These are phyloP conservation scores for Angophora floribunda DNA, from an alignment of 345 rosid genomes.

Conservation along the genomic window DNA sequence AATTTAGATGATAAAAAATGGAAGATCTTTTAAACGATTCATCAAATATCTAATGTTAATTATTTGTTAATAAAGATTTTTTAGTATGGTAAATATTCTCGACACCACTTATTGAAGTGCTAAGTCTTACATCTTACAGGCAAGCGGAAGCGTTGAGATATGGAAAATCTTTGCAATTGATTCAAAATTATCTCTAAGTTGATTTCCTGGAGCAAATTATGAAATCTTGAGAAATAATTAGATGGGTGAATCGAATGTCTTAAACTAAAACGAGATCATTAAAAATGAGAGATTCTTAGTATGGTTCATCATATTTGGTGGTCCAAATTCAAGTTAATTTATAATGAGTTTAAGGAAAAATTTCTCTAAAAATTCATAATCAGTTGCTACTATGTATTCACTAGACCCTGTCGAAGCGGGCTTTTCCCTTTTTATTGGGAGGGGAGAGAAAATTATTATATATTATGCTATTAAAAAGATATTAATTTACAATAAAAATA, in stretches of 20 bases:
- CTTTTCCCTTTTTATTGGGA: neutral
- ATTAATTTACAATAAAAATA: neutral
- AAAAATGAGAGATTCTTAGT: rapidly evolving
- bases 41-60: neutral
- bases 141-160: rapidly evolving
- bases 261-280: neutral
- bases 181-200: neutral
- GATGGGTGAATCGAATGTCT: neutral
- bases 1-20: rapidly evolving
- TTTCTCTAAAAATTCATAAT: rapidly evolving
- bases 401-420: rapidly evolving
- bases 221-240: no score
- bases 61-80: no score
- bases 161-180: rapidly evolving
- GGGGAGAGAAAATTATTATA: neutral
- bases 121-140: rapidly evolving
- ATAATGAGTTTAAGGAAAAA: neutral
- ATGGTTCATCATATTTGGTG: neutral
- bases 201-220: rapidly evolving
- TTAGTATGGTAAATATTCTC: neutral
- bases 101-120: rapidly evolving
- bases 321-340: rapidly evolving
- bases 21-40: neutral
- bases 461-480: rapidly evolving
- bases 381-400: rapidly evolving